phyloP scores from a whole-genome alignment of 2,329 filamentous ascomycete species.

The Fusarium musae region DNA sequence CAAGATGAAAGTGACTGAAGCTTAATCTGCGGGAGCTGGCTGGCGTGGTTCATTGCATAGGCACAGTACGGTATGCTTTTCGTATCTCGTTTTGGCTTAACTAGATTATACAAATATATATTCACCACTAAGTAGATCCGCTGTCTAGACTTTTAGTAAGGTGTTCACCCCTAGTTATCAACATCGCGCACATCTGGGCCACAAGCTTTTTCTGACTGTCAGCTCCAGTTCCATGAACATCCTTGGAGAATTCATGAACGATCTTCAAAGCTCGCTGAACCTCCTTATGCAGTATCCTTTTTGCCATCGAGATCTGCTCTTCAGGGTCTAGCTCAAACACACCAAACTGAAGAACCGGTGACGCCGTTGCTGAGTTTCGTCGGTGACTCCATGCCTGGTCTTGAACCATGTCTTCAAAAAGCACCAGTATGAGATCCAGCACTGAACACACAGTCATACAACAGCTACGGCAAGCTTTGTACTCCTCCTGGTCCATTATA shows the following conservation, averaged over 20 bases:
- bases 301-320: background rate
- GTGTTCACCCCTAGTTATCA: background rate
- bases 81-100: background rate
- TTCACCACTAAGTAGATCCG: background rate
- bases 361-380: background rate
- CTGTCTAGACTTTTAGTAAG: background rate
- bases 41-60: fast-evolving
- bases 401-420: background rate
- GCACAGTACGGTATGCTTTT: fast-evolving
- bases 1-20: too few species aligned
- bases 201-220: background rate
- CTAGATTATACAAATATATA: fast-evolving
- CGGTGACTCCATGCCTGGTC: background rate
- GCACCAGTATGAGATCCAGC: background rate
- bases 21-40: background rate
- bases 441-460: background rate
- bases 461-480: background rate
- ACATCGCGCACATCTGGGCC: background rate
- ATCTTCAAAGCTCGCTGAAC: background rate
- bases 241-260: background rate
- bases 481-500: background rate
- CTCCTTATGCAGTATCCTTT: background rate
- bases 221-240: background rate
- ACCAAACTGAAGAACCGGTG: background rate
- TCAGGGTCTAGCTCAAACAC: background rate